Conservation (phyloP, 371 early-diverging fungal species). For the Apophysomyces variabilis region DNA sequence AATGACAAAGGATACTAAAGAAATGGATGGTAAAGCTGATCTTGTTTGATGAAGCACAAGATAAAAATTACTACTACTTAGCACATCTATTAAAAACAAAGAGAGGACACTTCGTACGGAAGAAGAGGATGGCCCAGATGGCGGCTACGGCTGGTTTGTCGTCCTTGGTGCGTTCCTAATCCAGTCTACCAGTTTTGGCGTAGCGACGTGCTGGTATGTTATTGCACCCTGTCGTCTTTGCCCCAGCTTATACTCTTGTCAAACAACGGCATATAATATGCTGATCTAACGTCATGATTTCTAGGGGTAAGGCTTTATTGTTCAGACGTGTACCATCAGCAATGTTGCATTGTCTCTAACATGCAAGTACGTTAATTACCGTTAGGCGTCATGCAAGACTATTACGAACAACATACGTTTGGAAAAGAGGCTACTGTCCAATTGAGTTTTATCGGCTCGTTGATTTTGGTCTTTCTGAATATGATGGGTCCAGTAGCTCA, state of each 20-base stretch:
- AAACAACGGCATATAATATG: background rate
- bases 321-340: slow-evolving; percentile 11
- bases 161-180: slow-evolving; percentile 60
- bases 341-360: background rate
- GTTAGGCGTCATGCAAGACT: slow-evolving; percentile 35
- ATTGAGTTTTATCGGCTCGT: slow-evolving; percentile 43
- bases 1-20: no score
- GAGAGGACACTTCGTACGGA: slow-evolving; percentile 2
- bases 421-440: slow-evolving; percentile 25
- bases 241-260: background rate
- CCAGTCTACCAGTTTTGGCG: slow-evolving; percentile 62
- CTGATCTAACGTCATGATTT: background rate
- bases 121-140: slow-evolving; percentile 36
- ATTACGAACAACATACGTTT: slow-evolving; percentile 31
- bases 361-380: background rate
- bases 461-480: slow-evolving; percentile 37
- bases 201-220: slow-evolving; percentile 36
- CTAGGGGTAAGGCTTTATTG: slow-evolving; percentile 19
- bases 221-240: background rate
- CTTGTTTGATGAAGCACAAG: no score
- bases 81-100: background rate
- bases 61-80: no score
- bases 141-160: slow-evolving; percentile 65
- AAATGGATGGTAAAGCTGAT: no score
- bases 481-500: slow-evolving; percentile 39